Base-by-base conservation (phyloP, 306 rosid genomes). In the Sophora flavescens region DNA sequence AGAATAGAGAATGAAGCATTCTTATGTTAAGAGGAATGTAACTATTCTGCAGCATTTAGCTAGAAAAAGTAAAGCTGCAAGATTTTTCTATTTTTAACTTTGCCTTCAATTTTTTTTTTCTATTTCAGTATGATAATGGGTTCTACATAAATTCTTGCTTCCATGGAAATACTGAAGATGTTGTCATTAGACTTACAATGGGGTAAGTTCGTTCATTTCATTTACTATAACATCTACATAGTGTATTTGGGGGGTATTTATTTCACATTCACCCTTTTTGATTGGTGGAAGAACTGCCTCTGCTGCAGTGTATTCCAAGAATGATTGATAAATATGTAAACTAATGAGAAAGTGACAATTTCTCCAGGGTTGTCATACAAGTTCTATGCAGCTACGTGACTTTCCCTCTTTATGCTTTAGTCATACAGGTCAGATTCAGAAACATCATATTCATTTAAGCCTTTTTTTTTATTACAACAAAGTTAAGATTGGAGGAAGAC, bases 321-420 rank as follows among this genome's bases (percentile, higher is more conserved):
- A 2, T 64, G 63, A n/a, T 1, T 64, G 69, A 16, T 30, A n/a
- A n/a, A 18, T 36, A 44, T 41, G 52, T 53, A 33, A 9, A 18
- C 61, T 79, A 74, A 68, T 16, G 11, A 33, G 45, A 59, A 70
- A 41, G 15, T 51, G 47, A 8, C 64, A 54, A 72, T 32, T 68
- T 84, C 47, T 82, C 10, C 91, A 92, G 96, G 91, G 78, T 92
- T 57, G 4, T 87, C 44, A 58, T 86, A 30, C 93, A 89, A 74
- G 65, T 92, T 82, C 50, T 92, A 6, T 92, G 97, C 86, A 92
- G 96, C 66, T 92, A 90, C 51, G 97, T 88, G 80, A 92, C 96
- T 44, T 64, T 92, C 62, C 97, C 97, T 10, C 93, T 90, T 81
- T 92, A 92, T 69, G 97, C 96, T 59, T 82, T 92, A 61, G 97